phyloP scores from a whole-genome alignment of 495 filamentous ascomycete genomes.

The Tuber magnatum region DNA sequence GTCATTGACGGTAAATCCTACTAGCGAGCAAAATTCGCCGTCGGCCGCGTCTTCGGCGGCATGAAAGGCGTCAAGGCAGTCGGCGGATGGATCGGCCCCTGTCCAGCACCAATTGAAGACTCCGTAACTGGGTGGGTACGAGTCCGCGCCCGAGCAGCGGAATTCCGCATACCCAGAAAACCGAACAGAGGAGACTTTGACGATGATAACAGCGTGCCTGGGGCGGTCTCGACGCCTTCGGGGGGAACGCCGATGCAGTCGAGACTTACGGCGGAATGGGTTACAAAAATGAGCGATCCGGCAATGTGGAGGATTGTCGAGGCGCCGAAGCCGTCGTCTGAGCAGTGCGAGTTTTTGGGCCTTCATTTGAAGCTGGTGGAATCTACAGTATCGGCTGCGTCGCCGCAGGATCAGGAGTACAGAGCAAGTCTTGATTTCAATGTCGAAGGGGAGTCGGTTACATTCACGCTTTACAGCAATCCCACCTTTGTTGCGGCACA shows the following conservation, averaged over 20 bases:
- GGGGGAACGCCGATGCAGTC: background rate
- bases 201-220: background rate
- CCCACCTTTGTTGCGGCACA: background rate
- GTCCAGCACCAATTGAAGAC: background rate
- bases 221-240: background rate
- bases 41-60: background rate
- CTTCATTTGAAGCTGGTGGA: background rate
- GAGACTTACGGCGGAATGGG: background rate
- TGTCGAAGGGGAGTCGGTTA: background rate
- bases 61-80: background rate
- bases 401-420: background rate
- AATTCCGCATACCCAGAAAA: background rate
- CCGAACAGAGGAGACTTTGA: background rate
- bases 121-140: background rate
- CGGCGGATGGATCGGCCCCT: background rate
- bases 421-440: conserved; percentile 1
- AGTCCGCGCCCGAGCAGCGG: background rate
- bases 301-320: conserved; percentile 1
- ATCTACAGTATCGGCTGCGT: background rate
- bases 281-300: background rate
- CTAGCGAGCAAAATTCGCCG: background rate
- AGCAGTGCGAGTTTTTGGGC: background rate
- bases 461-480: conserved; percentile 1
- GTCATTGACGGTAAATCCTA: background rate
- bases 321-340: background rate